Base-by-base conservation (phyloP, 768 basidiomycete species). In the Lactarius hengduanensis region DNA sequence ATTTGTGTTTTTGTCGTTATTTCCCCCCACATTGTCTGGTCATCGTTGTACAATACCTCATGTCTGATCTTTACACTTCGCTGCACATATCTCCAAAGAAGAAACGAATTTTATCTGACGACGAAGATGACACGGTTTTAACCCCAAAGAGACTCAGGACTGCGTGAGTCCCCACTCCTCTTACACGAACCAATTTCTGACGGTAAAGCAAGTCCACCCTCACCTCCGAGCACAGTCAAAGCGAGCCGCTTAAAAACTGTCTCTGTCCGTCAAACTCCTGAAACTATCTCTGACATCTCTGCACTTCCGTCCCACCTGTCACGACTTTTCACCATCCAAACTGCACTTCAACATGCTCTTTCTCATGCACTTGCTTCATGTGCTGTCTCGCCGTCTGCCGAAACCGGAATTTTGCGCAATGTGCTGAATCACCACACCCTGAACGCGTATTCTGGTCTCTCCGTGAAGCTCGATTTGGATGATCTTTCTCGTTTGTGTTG, bases 351-450 rank as follows among this genome's bases (percentile, higher is more conserved):
- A 70, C 89, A 90, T 73, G 92, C 92, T 59, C 82, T 94, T 62
- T 92, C 92, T 2, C 90, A 92, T 77, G 90, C 91, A 10, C 83
- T 94, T 34, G 92, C 92, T 6, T 91, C 91, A 15, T 91, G 86
- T 69, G 91, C 90, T 36, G 84, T 89, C 38, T 86, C 92, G 15
- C 92, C 91, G 5, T 82, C 84, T 15, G 82, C 88, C 7, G 91
- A 92, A 72, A 90, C 87, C 2, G 90, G 91, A 50, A 79, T 88
- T 68, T 82, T 93, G 18, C 84, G 85, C 67, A 91, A 89, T 74
- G 90, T 94, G 26, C 80, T 94, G 57, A 93, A 91, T 71, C 86
- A 92, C 72, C 73, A 89, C 58, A 89, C 92, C 43, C 75, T 92
- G 57, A 80, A 80, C 59, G 86, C 87, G 32, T 91, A 91, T 74